Base-by-base conservation (phyloP, 2,329 filamentous ascomycete species). In the Metarhizium guizhouense region DNA sequence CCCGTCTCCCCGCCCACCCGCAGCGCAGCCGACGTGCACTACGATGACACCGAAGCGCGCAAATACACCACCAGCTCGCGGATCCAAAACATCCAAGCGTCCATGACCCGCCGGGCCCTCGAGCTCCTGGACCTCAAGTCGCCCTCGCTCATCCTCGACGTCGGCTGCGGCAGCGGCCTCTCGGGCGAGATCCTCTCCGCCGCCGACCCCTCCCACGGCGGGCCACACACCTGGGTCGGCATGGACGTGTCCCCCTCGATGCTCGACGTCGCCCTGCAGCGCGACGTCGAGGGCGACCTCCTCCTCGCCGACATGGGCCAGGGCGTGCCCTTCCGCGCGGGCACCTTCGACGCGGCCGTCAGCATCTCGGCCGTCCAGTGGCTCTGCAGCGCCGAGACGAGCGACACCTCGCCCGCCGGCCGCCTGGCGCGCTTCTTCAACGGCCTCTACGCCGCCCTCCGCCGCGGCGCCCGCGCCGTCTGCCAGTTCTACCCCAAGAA, bases 401-500 rank as follows among this genome's bases (percentile, higher is more conserved):
- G 84, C 67, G 90, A 95, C 52, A 92, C 94, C 0, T 88, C 82
- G 1, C 88, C 91, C 1, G 82, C 87, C 32, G 90, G 88, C 0
- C 77, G 94, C 6, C 72, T 99, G 30, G 81, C 83, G 4, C 79
- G 93, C 48, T 99, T 99, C 68, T 99, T 99, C 71, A 90, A 95
- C 65, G 90, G 91, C 0, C 73, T 99, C 2, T 99, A 97, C 72
- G 88, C 90, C 0, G 85, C 85, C 58, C 74, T 99, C 59, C 84
- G 85, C 60, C 79, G 94, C 20, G 94, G 94, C 6, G 94, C 90
- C 1, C 81, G 90, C 42, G 94, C 94, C 0, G 93, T 97, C 14
- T 96, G 92, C 68, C 94, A 99, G 67, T 99, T 99, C 71, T 99
- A 99, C 70, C 94, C 94, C 3, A 96, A 96, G 74, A 97, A 99